Conservation (phyloP, 2,329 filamentous ascomycete species). For the Penicillium sp. region DNA sequence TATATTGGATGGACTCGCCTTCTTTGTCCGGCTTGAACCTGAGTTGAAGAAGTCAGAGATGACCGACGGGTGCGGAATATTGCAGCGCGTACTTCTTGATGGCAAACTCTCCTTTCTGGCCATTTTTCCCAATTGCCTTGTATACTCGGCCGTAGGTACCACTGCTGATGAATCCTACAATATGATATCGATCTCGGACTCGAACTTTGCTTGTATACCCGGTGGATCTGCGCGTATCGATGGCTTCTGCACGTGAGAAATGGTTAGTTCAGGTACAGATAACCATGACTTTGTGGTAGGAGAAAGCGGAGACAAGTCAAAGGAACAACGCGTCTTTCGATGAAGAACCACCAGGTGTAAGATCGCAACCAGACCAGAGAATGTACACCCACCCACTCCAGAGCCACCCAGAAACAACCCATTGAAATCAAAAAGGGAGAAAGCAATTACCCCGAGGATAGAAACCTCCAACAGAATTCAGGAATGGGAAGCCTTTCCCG, state of each 20-base stretch:
- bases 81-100: slow-evolving; percentile 77
- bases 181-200: slow-evolving; percentile 89
- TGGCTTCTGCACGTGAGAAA: slow-evolving; percentile 30
- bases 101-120: slow-evolving; percentile 77
- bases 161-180: slow-evolving; percentile 96
- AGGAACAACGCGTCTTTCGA: slow-evolving; percentile 16
- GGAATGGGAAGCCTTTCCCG: slow-evolving; percentile 40
- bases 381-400: slow-evolving; percentile 6
- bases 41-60: slow-evolving; percentile 35
- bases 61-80: background rate
- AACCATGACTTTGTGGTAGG: slow-evolving; percentile 9
- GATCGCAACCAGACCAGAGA: slow-evolving; percentile 13
- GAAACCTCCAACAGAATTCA: slow-evolving; percentile 37
- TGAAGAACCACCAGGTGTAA: slow-evolving; percentile 6
- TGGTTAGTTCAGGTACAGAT: slow-evolving; percentile 24
- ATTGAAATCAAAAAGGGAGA: slow-evolving; percentile 12
- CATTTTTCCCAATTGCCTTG: slow-evolving; percentile 79
- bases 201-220: slow-evolving; percentile 70
- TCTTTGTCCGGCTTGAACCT: slow-evolving; percentile 97
- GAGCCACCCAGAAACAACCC: background rate
- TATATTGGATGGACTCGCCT: slow-evolving; percentile 90
- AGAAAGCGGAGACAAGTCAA: slow-evolving; percentile 19
- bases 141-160: slow-evolving; percentile 98
- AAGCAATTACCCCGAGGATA: slow-evolving; percentile 43
- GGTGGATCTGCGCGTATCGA: slow-evolving; percentile 42